These are phyloP conservation scores for Apiotrichum veenhuisii DNA, from an alignment of 1,284 basidiomycete species.

Conservation along the genomic window DNA sequence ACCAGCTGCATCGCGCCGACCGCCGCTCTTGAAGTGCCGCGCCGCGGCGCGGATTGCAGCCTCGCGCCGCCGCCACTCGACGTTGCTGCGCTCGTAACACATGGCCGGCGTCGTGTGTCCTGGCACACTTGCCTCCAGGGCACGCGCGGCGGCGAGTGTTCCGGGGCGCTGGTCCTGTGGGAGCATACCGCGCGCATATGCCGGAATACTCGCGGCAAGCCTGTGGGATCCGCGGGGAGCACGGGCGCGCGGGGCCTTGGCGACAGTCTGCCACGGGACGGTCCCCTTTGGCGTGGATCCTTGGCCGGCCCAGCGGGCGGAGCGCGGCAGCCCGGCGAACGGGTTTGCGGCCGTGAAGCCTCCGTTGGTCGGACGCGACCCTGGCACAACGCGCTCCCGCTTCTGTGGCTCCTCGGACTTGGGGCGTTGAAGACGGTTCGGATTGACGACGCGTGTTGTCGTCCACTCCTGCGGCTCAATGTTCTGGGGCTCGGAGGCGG, in stretches of 20 bases:
- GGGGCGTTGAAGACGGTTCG: constrained; percentile 10
- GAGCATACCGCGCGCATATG: constrained; percentile 28
- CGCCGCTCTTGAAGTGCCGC: constrained; percentile 23
- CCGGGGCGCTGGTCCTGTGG: constrained; percentile 25
- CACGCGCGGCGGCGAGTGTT: constrained; percentile 11
- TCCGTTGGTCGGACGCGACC: background rate
- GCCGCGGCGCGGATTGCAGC: constrained; percentile 40
- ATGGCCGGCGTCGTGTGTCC: constrained; percentile 26
- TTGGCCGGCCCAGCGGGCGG: background rate
- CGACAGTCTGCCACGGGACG: constrained; percentile 32
- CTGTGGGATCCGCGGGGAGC: constrained; percentile 17
- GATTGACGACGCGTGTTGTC: constrained; percentile 6
- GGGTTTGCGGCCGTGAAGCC: background rate
- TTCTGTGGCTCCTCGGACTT: constrained; percentile 3
- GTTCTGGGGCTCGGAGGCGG: background rate
- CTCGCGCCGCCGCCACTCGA: constrained; percentile 29
- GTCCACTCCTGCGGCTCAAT: background rate
- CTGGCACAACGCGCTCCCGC: constrained; percentile 4
- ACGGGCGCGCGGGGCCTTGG: background rate
- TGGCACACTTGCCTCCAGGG: background rate
- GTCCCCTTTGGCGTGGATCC: background rate
- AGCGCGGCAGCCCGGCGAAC: background rate
- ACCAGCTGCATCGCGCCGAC: constrained; percentile 15
- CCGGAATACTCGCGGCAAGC: constrained; percentile 32
- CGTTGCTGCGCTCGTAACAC: constrained; percentile 30